Base-by-base conservation (phyloP, 2,329 filamentous ascomycete species). In the Arthroderma uncinatum region DNA sequence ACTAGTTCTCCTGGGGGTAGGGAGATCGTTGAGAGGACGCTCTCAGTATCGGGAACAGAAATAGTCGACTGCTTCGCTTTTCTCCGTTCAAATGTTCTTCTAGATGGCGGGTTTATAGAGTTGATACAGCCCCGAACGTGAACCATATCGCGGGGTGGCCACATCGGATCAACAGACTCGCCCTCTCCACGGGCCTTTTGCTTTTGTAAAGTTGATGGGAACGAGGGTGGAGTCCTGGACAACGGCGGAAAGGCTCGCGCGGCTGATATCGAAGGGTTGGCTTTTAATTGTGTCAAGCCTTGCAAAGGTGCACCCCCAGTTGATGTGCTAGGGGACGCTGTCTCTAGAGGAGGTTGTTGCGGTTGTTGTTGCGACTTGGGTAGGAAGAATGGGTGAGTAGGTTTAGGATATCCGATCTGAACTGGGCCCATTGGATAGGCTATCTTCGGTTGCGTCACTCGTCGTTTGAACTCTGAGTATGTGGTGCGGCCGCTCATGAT, bases 331-430 rank as follows among this genome's bases (percentile, higher is more conserved):
- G 12, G 14, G 14, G 21, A 4, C 19, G 8, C 21, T 2, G 44
- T 28, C n/a, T 30, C 34, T 40, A 6, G 33, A 42, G 19, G 42
- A 9, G 39, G 1, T 4, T 33, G 6, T 25, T n/a, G 8, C 12
- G 42, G 6, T 30, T 44, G 37, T 7, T 33, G 30, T 30, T 55
- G 50, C n/a, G 7, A 4, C 62, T 83, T 86, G 4, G 79, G 81
- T 14, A 78, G 66, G 65, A 90, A 90, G 66, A 90, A 87, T 0
- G 86, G 86, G 70, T 90, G 84, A 0, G 81, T 79, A 1, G 74
- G 63, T 63, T 80, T 83, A 61, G 67, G 36, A 1, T 16, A 12
- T 5, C 25, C 44, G 10, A 12, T 48, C 8, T 4, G 23, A 28
- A 21, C 1, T 61, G 63, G 59, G 57, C 61, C 53, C 40, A 61